Evolutionary conservation across 495 filamentous ascomycete genomes (phyloP).

Genomic region (Lasiosphaeriaceae sp.): DNA sequence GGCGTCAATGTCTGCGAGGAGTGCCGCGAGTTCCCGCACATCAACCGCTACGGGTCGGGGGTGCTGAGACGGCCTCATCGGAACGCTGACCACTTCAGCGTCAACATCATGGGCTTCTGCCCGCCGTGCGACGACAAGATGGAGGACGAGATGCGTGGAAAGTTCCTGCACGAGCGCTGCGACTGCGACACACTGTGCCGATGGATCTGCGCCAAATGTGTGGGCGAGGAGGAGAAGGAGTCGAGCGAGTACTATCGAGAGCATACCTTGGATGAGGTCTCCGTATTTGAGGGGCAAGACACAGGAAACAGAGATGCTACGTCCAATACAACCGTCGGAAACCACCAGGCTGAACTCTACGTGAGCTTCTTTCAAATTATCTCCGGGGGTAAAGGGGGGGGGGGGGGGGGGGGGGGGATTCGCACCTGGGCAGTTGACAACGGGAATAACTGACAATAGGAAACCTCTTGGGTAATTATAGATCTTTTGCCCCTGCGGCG

Average conservation of each 20-base stretch:
- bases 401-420: too few relatives aligned
- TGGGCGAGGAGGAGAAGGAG: background rate
- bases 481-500: constrained; percentile 1
- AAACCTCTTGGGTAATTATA: background rate
- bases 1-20: constrained; percentile 5
- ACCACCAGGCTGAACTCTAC: too few relatives aligned
- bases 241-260: background rate
- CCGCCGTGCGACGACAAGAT: background rate
- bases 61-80: background rate
- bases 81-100: background rate
- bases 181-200: background rate
- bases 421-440: too few relatives aligned
- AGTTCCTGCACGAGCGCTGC: constrained; percentile 1
- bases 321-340: too few relatives aligned
- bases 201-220: background rate
- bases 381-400: too few relatives aligned
- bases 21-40: background rate
- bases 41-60: background rate
- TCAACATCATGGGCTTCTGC: background rate
- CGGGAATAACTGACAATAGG: background rate
- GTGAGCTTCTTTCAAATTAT: too few relatives aligned
- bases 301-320: background rate
- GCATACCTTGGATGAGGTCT: background rate
- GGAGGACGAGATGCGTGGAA: background rate
- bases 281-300: background rate